Evolutionary conservation across 225 moss, liverwort and hornwort species (phyloP), one percentile per base, ranked within the genome.

Genomic region (Thuidium tamariscinum): DNA sequence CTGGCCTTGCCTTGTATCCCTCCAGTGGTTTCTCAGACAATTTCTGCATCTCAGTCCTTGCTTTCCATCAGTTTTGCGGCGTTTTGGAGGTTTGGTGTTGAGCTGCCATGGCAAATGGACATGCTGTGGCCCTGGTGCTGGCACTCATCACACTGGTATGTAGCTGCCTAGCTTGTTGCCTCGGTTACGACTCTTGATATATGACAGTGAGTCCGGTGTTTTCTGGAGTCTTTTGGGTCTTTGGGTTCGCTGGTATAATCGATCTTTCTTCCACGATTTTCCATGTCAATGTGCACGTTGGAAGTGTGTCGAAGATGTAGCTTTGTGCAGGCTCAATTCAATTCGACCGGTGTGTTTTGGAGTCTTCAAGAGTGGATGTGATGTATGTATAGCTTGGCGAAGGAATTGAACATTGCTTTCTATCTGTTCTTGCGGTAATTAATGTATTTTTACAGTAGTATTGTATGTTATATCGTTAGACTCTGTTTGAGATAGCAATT

Each of bases 21-120:
- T 8, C 5, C 2, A n/a, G n/a, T 5, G 67, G 12, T 7, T 41
- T 16, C 8, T 60, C 62, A 48, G 20, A 82, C 52, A 39, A 55
- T 54, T 30, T 42, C 1, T 1, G 44, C 11, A 48, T 54, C 80
- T 32, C 62, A 8, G 51, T 55, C 34, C 3, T 48, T 16, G 77
- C 56, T 56, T 39, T 56, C 27, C 77, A 39, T 27, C 37, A 37
- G 77, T 80, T 36, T 36, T 51, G 27, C 34, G 4, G 54, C 1
- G 19, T 11, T 46, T 14, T 32, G 5, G n/a, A 52, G 79, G 63
- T 85, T 71, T 21, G 11, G 60, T 14, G 56, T 56, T 30, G 66
- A 61, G 72, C 82, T 82, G 85, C 83, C 82, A 91, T 91, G 91
- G 91, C 89, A 68, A 79, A n/a, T 80, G 37, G 77, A 67, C 85